Percentiles rank a stretch among this genome's conserved stretches.
Conservation (phyloP, 805 yeast species). For the Saccharomycopsis microspora region DNA sequence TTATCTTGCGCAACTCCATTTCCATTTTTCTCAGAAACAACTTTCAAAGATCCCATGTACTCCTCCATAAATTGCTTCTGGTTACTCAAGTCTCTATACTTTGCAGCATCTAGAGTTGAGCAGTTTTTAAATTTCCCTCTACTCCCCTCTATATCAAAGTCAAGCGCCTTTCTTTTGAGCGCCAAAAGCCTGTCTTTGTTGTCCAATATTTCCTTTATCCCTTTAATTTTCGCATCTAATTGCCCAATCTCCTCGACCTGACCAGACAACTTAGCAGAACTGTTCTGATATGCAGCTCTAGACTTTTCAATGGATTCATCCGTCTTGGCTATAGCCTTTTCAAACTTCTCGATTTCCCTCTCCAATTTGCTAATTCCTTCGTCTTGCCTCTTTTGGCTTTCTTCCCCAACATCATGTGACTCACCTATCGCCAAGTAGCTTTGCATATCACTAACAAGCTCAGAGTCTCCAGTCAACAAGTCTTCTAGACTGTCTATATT, state of each 20-base stretch:
- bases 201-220: conserved; percentile 5
- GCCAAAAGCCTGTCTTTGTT: conserved; percentile 1
- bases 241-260: conserved; percentile 6
- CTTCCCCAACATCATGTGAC: not conserved
- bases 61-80: too few species aligned
- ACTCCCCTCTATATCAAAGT: not conserved
- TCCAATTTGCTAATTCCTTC: not conserved
- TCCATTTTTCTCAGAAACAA: too few species aligned
- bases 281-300: conserved; percentile 32
- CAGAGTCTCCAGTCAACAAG: not conserved
- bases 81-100: too few species aligned
- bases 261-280: conserved; percentile 20
- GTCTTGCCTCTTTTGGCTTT: not conserved
- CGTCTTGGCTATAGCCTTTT: conserved; percentile 34
- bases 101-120: too few species aligned
- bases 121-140: too few species aligned
- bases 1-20: too few species aligned
- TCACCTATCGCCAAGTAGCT: not conserved
- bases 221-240: conserved; percentile 4
- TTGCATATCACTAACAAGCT: not conserved
- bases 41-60: too few species aligned
- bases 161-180: conserved; percentile 6
- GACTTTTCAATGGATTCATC: conserved; percentile 30
- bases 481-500: not conserved
- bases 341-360: conserved; percentile 30